Evolutionary conservation across 2,329 filamentous ascomycete genomes (phyloP).

Genomic region (Fusarium anguioides): DNA sequence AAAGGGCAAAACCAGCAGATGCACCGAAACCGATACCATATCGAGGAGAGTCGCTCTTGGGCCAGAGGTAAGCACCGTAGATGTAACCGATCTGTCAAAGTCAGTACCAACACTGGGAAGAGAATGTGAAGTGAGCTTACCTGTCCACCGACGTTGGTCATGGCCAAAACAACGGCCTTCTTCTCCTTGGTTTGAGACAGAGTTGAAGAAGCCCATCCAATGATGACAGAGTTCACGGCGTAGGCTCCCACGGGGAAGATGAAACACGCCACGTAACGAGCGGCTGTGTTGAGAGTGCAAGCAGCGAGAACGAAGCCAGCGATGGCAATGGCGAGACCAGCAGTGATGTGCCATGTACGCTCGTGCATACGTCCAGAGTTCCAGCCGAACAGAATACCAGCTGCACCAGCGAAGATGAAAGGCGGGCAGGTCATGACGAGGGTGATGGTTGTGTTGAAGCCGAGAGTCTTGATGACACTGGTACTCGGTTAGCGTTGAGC

Average conservation of each 20-base stretch:
- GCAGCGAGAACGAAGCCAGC: slow-evolving; percentile 56
- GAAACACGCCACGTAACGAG: slow-evolving; percentile 56
- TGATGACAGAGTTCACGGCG: slow-evolving; percentile 59
- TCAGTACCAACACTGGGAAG: background rate
- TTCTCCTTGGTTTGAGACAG: slow-evolving; percentile 61
- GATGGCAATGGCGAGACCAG: slow-evolving; percentile 54
- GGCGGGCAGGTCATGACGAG: slow-evolving; percentile 65
- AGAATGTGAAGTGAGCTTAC: background rate
- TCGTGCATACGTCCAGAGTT: slow-evolving; percentile 61
- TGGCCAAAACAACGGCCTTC: slow-evolving; percentile 60
- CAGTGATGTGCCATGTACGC: slow-evolving; percentile 62
- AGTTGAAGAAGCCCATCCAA: slow-evolving; percentile 58
- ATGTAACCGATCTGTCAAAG: slow-evolving; percentile 55
- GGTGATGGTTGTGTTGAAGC: slow-evolving; percentile 61
- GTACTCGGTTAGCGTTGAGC: background rate
- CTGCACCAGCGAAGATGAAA: slow-evolving; percentile 60
- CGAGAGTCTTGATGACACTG: slow-evolving; percentile 60
- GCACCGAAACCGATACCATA: slow-evolving; percentile 59
- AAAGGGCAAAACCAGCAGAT: slow-evolving; percentile 56
- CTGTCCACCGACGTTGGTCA: slow-evolving; percentile 60
- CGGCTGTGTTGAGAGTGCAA: slow-evolving; percentile 52
- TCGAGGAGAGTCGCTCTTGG: slow-evolving; percentile 56
- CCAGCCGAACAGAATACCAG: slow-evolving; percentile 60
- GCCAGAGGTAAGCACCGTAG: slow-evolving; percentile 64
- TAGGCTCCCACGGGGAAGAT: slow-evolving; percentile 58